Percentiles rank a stretch among this genome's conserved stretches.
Evolutionary conservation across 2,329 filamentous ascomycete species (phyloP).

Genomic region (Cryoendolithus antarcticus): DNA sequence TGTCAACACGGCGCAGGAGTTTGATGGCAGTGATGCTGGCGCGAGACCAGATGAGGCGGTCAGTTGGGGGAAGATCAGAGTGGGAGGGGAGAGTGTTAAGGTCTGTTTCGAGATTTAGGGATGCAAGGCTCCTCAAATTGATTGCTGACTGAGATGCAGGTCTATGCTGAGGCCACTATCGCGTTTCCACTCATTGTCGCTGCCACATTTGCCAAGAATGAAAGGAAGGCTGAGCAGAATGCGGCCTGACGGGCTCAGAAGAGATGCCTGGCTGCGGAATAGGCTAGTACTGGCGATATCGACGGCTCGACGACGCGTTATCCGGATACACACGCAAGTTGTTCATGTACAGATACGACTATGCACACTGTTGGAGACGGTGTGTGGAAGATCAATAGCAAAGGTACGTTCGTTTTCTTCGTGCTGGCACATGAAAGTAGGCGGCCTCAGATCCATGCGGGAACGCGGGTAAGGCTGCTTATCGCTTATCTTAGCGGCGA

Average conservation of each 20-base stretch:
- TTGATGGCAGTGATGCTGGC: conserved; percentile 92
- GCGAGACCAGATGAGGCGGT: conserved; percentile 92
- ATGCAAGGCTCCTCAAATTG: neutral
- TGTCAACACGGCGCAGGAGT: conserved; percentile 94
- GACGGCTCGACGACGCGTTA: too few relatives aligned
- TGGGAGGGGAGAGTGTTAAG: conserved; percentile 79
- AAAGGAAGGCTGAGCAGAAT: conserved; percentile 1
- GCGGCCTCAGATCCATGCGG: too few relatives aligned
- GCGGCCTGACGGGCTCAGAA: neutral
- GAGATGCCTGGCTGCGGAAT: too few relatives aligned
- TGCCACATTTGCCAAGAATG: conserved; percentile 46
- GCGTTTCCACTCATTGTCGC: conserved; percentile 57
- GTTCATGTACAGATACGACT: too few relatives aligned
- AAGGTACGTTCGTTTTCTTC: too few relatives aligned
- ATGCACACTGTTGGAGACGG: too few relatives aligned
- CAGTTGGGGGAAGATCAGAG: conserved; percentile 97
- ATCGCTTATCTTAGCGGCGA: too few relatives aligned
- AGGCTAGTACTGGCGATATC: too few relatives aligned
- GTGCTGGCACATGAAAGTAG: too few relatives aligned
- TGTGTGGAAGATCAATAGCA: too few relatives aligned
- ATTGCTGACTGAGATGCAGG: conserved; percentile 21
- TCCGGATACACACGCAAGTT: too few relatives aligned
- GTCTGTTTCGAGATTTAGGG: conserved; percentile 32
- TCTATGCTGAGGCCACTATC: conserved; percentile 55
- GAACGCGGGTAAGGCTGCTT: too few relatives aligned